Conservation (phyloP, 176 grass and related monocot genomes). For the Tillandsia fasciculata region DNA sequence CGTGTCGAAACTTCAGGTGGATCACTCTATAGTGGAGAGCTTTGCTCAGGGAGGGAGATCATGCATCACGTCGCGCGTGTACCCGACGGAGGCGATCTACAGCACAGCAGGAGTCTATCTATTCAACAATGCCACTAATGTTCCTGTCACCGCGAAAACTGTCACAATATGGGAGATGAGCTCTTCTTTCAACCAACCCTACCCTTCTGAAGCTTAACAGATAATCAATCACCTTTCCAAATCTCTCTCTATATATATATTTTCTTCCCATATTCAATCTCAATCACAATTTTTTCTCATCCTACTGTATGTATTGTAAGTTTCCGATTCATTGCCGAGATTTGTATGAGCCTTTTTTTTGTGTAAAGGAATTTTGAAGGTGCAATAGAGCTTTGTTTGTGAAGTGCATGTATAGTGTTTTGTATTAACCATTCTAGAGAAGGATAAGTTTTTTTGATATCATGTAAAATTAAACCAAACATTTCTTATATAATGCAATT, state of each 20-base stretch:
- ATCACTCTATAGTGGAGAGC: conserved; percentile 90
- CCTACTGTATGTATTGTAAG: background rate
- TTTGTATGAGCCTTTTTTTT: background rate
- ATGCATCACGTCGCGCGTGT: conserved; percentile 67
- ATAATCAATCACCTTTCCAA: background rate
- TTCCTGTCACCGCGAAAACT: conserved; percentile 33
- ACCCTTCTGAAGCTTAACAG: conserved; percentile 1
- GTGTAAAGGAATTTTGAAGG: background rate
- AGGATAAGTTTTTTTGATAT: background rate
- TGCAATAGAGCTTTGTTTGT: background rate
- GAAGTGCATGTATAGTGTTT: background rate
- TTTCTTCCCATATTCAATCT: background rate
- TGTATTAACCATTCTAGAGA: background rate
- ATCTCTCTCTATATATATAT: too few relatives aligned
- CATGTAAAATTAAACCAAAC: background rate
- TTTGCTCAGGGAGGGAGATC: conserved; percentile 63
- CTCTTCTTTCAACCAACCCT: conserved; percentile 54
- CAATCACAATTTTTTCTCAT: background rate
- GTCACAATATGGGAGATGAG: conserved; percentile 67
- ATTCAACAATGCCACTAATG: conserved; percentile 84
- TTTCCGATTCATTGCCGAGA: background rate
- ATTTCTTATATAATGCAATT: background rate
- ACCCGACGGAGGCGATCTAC: conserved; percentile 80
- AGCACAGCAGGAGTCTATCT: conserved; percentile 53
- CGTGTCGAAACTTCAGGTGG: conserved; percentile 29